Evolutionary conservation across 306 rosid species (phyloP), one percentile per base, ranked within the genome.

Genomic region (Elaeagnus macrophylla): DNA sequence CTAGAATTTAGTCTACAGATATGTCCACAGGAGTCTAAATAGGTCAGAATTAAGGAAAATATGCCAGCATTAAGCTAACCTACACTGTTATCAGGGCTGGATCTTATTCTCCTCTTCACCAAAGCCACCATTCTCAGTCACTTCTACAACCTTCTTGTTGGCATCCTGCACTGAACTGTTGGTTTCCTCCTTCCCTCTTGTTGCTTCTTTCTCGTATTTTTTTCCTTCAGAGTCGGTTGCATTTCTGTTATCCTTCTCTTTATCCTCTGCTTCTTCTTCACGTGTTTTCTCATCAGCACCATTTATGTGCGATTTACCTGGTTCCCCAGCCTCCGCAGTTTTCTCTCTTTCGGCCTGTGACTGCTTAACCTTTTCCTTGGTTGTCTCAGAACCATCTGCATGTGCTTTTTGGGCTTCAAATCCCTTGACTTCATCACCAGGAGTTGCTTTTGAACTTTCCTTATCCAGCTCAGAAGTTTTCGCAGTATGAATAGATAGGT

Each of bases 181-280:
- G 20, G 51, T 53, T 56, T 60, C 81, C 75, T 72, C 95, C 18
- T 68, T 77, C 35, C 66, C 77, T 57, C 59, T 67, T 9, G 62
- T 54, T 46, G 60, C 76, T 67, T 70, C 81, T 56, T 69, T 77
- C 53, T 75, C 77, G 73, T 75, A 64, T 40, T 36, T 70, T 59
- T 75, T 82, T 61, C 72, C 81, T 71, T 62, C 82, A 45, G 71
- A 57, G 56, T 57, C 79, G 12, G 8, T 56, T 20, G 57, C 71
- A 43, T 19, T 66, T 70, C 51, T 65, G 57, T 41, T 53, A 13
- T 59, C 55, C 54, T 69, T 72, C 58, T 67, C 80, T 60, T 67
- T 79, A 42, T 39, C 76, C 74, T 69, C 84, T 51, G 39, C 95
- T 47, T 83, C 82, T 48, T 54, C 64, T 51, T 67, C 88, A 56